Conservation (phyloP, 2,329 filamentous ascomycete genomes). For the Ophiocordyceps camponoti-floridani region DNA sequence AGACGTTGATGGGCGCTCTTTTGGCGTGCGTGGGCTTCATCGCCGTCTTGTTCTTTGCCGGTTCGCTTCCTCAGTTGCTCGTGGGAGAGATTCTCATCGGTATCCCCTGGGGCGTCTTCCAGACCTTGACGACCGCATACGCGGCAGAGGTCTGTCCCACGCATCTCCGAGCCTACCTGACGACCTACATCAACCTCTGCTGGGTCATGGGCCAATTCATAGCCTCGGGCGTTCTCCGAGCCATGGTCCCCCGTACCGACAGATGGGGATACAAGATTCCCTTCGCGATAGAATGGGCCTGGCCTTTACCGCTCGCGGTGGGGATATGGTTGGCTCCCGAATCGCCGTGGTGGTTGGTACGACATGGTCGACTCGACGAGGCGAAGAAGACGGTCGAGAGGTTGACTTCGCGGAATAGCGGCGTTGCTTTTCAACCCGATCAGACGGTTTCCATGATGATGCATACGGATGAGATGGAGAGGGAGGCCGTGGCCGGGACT, state of each 20-base stretch:
- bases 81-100: conserved; percentile 22
- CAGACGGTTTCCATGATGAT: conserved; percentile 31
- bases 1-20: conserved; percentile 25
- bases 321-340: too few species aligned
- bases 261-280: too few species aligned
- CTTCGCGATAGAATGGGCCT: too few species aligned
- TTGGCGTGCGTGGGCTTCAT: conserved; percentile 22
- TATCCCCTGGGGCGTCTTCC: conserved; percentile 23
- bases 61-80: conserved; percentile 20
- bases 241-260: too few species aligned
- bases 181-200: too few species aligned
- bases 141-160: too few species aligned
- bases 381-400: conserved; percentile 19
- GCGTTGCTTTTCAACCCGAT: conserved; percentile 17
- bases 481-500: too few species aligned
- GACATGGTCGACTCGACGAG: conserved; percentile 15
- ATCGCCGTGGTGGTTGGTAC: too few species aligned
- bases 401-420: conserved; percentile 17
- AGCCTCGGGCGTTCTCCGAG: too few species aligned
- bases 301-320: too few species aligned
- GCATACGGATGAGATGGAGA: conserved; percentile 18
- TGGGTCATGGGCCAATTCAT: too few species aligned
- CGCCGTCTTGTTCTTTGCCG: conserved; percentile 3
- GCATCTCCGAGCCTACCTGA: too few species aligned
- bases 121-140: conserved; percentile 4